Evolutionary conservation across 192 early-diverging fungal species (phyloP).

Genomic region (Paraglomus occultum): DNA sequence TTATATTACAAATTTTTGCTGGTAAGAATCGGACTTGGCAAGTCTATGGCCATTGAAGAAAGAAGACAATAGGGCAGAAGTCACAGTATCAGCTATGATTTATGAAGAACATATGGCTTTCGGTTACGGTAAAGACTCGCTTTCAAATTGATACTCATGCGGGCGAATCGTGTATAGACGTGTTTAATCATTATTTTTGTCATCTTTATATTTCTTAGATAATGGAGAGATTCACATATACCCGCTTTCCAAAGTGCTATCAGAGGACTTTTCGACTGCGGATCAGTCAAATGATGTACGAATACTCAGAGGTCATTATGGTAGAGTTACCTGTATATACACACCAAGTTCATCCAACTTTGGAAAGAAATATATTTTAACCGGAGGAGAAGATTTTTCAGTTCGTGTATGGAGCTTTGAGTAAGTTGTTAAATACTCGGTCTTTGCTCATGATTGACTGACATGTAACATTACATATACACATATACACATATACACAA

Average conservation of each 20-base stretch:
- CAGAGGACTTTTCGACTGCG: slow-evolving; percentile 7
- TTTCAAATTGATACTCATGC: neutral
- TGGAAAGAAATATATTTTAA: slow-evolving; percentile 55
- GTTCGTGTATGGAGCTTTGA: slow-evolving; percentile 74
- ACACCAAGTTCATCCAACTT: slow-evolving; percentile 42
- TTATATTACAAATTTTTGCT: neutral
- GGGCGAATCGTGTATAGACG: neutral
- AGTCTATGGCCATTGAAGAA: slow-evolving; percentile 39
- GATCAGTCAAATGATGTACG: slow-evolving; percentile 22
- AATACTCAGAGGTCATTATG: slow-evolving; percentile 50
- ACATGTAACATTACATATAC: neutral
- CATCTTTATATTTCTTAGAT: slow-evolving; percentile 47
- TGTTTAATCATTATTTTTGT: neutral
- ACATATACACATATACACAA: neutral
- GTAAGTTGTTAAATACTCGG: slow-evolving; percentile 41
- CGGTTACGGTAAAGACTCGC: slow-evolving; percentile 54
- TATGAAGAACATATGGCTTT: slow-evolving; percentile 60
- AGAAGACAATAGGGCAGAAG: slow-evolving; percentile 24
- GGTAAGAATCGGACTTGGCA: slow-evolving; percentile 30
- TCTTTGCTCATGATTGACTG: neutral
- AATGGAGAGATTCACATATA: slow-evolving; percentile 59
- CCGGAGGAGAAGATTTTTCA: slow-evolving; percentile 64
- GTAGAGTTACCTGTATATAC: slow-evolving; percentile 60
- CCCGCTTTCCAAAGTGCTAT: slow-evolving; percentile 45
- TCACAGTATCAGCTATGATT: slow-evolving; percentile 50